Conservation (phyloP, 352 stramenopile species). For the Phytophthora nicotianae region DNA sequence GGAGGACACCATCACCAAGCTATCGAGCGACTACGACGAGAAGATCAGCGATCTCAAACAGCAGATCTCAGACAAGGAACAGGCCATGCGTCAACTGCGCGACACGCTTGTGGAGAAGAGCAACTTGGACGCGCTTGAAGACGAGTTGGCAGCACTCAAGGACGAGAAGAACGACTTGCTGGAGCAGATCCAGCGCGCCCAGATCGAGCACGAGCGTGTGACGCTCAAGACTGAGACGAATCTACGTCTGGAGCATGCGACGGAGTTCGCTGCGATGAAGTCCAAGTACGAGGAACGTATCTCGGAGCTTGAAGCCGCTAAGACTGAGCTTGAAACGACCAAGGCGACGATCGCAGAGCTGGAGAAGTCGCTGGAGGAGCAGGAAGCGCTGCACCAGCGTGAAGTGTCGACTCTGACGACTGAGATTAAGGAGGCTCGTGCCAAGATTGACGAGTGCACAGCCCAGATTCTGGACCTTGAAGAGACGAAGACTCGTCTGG, state of each 20-base stretch:
- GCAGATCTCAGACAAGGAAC: conserved; percentile 52
- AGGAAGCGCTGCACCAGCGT: conserved; percentile 38
- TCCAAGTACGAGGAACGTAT: conserved; percentile 46
- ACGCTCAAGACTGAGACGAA: conserved; percentile 43
- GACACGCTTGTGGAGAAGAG: conserved; percentile 56
- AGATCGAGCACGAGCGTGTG: conserved; percentile 45
- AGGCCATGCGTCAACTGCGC: conserved; percentile 43
- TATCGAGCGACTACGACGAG: conserved; percentile 55
- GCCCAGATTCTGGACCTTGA: conserved; percentile 43
- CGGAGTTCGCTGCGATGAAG: conserved; percentile 51
- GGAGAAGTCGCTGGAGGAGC: conserved; percentile 44
- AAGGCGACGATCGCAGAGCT: conserved; percentile 41
- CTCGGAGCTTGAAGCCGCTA: conserved; percentile 45
- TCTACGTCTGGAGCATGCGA: conserved; percentile 34
- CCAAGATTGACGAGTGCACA: conserved; percentile 43
- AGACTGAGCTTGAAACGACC: conserved; percentile 40
- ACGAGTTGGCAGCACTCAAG: conserved; percentile 43
- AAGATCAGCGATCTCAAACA: conserved; percentile 54
- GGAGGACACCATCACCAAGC: conserved; percentile 44
- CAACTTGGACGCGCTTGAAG: conserved; percentile 51
- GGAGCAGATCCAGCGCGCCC: conserved; percentile 41
- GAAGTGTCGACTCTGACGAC: conserved; percentile 46
- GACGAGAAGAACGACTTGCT: conserved; percentile 62
- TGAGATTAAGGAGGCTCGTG: conserved; percentile 51
- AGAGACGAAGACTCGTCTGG: conserved; percentile 41